Evolutionary conservation across 2,329 filamentous ascomycete genomes (phyloP).

Genomic region (Thermochaetoides dissita): DNA sequence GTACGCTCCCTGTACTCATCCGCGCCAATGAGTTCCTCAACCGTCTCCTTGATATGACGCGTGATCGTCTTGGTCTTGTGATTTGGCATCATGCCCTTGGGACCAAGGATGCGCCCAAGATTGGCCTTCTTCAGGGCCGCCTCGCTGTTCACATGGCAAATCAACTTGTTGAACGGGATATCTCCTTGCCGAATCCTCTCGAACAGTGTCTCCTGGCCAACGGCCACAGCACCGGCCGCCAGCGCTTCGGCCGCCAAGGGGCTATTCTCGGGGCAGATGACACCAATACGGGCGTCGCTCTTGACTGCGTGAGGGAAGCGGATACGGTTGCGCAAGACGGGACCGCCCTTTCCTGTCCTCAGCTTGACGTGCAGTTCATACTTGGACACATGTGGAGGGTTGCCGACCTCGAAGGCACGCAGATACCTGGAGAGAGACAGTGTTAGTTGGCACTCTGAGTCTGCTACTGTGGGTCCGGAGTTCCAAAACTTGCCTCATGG

Average conservation of each 20-base stretch:
- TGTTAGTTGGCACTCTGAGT: too few species aligned
- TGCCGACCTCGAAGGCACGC: slow-evolving; percentile 81
- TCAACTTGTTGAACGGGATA: slow-evolving; percentile 76
- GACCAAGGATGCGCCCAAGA: slow-evolving; percentile 70
- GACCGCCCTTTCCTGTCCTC: slow-evolving; percentile 70
- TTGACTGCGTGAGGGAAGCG: slow-evolving; percentile 80
- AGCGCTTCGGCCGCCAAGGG: slow-evolving; percentile 59
- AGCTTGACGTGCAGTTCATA: slow-evolving; percentile 82
- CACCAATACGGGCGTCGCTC: slow-evolving; percentile 76
- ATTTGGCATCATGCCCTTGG: slow-evolving; percentile 84
- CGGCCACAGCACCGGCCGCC: slow-evolving; percentile 64
- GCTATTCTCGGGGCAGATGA: slow-evolving; percentile 76
- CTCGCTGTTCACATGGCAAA: slow-evolving; percentile 71
- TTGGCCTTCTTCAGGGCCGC: slow-evolving; percentile 67
- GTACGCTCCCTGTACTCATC: slow-evolving; percentile 75
- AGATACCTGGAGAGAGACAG: slow-evolving; percentile 52
- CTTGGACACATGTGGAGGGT: slow-evolving; percentile 56
- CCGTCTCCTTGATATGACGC: slow-evolving; percentile 57
- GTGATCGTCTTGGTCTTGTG: slow-evolving; percentile 80
- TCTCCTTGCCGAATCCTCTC: slow-evolving; percentile 57
- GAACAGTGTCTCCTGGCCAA: slow-evolving; percentile 79
- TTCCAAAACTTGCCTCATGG: slow-evolving; percentile 54
- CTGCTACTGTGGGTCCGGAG: too few species aligned
- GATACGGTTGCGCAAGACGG: slow-evolving; percentile 75
- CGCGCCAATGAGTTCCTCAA: slow-evolving; percentile 71